Conservation (phyloP, 2,329 filamentous ascomycete species). For the Taxawa tesnikishii region DNA sequence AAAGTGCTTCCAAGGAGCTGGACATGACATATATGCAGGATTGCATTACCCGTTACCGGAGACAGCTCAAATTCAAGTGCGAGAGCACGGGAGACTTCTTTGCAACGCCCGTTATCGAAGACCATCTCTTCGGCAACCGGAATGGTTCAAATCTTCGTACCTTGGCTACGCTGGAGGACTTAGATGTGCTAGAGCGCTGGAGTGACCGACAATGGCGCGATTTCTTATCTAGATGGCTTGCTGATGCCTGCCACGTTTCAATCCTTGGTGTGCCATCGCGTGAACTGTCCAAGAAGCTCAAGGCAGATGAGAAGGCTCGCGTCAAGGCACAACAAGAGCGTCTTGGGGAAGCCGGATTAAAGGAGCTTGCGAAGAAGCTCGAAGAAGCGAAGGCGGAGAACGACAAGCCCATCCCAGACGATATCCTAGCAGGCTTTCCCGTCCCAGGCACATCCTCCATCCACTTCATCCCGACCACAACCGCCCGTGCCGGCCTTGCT, state of each 20-base stretch:
- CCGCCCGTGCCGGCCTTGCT: constrained; percentile 71
- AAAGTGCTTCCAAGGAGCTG: constrained; percentile 66
- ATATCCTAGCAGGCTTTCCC: constrained; percentile 67
- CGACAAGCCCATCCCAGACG: constrained; percentile 70
- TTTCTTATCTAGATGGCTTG: constrained; percentile 74
- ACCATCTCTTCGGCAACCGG: constrained; percentile 80
- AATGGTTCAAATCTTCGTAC: constrained; percentile 50
- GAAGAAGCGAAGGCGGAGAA: constrained; percentile 80
- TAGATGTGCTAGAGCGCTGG: constrained; percentile 66
- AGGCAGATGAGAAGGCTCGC: constrained; percentile 66
- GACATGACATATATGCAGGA: constrained; percentile 87
- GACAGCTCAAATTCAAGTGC: constrained; percentile 71
- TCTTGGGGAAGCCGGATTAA: constrained; percentile 71
- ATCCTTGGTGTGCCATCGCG: constrained; percentile 79
- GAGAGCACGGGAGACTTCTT: constrained; percentile 75
- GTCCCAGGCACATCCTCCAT: constrained; percentile 84
- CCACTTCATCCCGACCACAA: constrained; percentile 82
- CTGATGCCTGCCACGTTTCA: constrained; percentile 75
- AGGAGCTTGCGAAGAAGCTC: constrained; percentile 60
- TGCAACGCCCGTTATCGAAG: constrained; percentile 73
- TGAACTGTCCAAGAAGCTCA: constrained; percentile 66
- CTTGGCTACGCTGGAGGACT: constrained; percentile 32
- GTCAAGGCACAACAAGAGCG: constrained; percentile 66
- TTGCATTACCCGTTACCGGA: constrained; percentile 68
- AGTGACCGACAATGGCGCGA: constrained; percentile 69